Evolutionary conservation across 2,329 filamentous ascomycete genomes (phyloP).

Genomic region (Biscogniauxia marginata): DNA sequence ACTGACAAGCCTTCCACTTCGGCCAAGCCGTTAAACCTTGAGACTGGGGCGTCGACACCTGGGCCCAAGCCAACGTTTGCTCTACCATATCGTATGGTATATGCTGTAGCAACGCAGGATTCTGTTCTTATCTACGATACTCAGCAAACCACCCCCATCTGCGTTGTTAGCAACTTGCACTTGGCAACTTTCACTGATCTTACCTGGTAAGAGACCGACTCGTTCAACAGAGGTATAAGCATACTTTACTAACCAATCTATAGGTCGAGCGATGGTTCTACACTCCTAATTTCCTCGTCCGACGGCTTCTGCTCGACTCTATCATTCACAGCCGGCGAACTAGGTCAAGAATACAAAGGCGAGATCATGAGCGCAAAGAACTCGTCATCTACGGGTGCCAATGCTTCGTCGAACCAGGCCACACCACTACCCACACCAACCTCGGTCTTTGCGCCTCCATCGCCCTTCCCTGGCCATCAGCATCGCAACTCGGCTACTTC

Average conservation of each 20-base stretch:
- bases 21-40: constrained; percentile 47
- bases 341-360: constrained; percentile 78
- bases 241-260: constrained; percentile 28
- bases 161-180: constrained; percentile 93
- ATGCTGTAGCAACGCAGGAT: constrained; percentile 95
- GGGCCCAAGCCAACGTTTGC: constrained; percentile 73
- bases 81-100: constrained; percentile 89
- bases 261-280: constrained; percentile 74
- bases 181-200: constrained; percentile 97
- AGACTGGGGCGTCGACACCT: constrained; percentile 49
- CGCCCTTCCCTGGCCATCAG: constrained; percentile 55
- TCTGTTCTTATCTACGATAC: constrained; percentile 95
- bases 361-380: constrained; percentile 55
- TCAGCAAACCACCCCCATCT: constrained; percentile 90
- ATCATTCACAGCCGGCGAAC: constrained; percentile 77
- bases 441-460: constrained; percentile 59
- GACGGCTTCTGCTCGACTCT: constrained; percentile 96
- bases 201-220: constrained; percentile 67
- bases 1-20: constrained; percentile 50
- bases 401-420: constrained; percentile 56
- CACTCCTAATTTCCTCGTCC: constrained; percentile 91
- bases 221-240: not conserved
- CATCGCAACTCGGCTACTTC: constrained; percentile 60
- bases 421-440: constrained; percentile 73
- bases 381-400: constrained; percentile 38